phyloP scores from a whole-genome alignment of 2,329 filamentous ascomycete genomes.

The Colletotrichum karsti region DNA sequence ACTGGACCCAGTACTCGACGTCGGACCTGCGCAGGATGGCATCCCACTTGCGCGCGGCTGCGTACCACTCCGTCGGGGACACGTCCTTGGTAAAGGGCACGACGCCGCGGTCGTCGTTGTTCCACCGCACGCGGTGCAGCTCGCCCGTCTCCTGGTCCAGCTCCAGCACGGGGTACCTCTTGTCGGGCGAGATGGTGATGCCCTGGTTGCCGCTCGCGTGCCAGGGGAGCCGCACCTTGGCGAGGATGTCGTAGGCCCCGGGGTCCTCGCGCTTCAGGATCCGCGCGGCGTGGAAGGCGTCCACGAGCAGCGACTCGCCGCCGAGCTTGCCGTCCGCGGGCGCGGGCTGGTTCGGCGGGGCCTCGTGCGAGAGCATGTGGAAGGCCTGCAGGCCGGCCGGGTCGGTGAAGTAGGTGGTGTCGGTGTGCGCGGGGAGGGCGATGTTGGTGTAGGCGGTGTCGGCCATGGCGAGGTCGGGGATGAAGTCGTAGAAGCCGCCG shows the following conservation, averaged over 20 bases:
- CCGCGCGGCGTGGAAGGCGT: slow-evolving; percentile 80
- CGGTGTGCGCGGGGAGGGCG: slow-evolving; percentile 85
- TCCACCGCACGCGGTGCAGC: slow-evolving; percentile 81
- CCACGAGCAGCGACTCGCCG: slow-evolving; percentile 83
- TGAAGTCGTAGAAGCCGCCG: slow-evolving; percentile 83
- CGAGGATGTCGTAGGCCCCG: slow-evolving; percentile 66
- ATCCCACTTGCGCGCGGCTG: slow-evolving; percentile 79
- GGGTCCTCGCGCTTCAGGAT: slow-evolving; percentile 64
- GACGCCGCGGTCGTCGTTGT: slow-evolving; percentile 86
- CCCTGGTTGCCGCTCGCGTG: slow-evolving; percentile 93
- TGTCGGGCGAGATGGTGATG: slow-evolving; percentile 79
- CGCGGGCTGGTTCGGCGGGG: slow-evolving; percentile 49
- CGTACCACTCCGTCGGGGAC: slow-evolving; percentile 75
- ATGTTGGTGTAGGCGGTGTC: slow-evolving; percentile 93
- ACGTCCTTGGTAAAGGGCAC: slow-evolving; percentile 62
- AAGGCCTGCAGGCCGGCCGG: slow-evolving; percentile 92
- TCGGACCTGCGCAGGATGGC: slow-evolving; percentile 70
- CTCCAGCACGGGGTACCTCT: slow-evolving; percentile 76
- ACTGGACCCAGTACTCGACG: slow-evolving; percentile 81
- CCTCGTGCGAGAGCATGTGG: slow-evolving; percentile 84
- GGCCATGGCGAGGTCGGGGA: slow-evolving; percentile 85
- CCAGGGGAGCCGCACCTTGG: slow-evolving; percentile 68
- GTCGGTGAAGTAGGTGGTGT: slow-evolving; percentile 96
- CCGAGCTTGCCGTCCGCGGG: slow-evolving; percentile 53
- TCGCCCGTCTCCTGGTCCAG: slow-evolving; percentile 49